A percentile compares a stretch with the other conserved stretches of the same genome.
Conservation (phyloP, 352 stramenopile genomes). For the Globisporangium paroecandrum region DNA sequence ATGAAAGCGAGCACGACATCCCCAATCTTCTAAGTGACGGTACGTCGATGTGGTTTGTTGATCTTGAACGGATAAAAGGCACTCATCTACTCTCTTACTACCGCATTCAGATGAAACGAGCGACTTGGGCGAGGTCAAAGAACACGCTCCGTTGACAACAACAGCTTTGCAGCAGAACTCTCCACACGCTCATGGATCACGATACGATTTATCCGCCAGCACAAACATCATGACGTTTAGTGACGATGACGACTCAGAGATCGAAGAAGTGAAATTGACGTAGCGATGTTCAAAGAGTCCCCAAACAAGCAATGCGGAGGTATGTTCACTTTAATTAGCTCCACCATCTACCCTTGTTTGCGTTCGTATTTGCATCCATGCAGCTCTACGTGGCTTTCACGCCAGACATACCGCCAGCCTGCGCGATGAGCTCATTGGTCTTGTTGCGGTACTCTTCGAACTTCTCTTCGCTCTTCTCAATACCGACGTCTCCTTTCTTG, state of each 20-base stretch:
- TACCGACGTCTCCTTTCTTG: slow-evolving; percentile 80
- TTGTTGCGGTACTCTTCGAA: slow-evolving; percentile 77
- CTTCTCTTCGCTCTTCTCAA: slow-evolving; percentile 56
- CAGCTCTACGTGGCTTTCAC: slow-evolving; percentile 37
- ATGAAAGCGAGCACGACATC: not conserved
- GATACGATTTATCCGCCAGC: not conserved
- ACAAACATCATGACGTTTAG: slow-evolving; percentile 29
- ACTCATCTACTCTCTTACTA: not conserved
- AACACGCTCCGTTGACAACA: not conserved
- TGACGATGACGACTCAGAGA: slow-evolving; percentile 47
- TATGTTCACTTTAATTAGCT: not conserved
- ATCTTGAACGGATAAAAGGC: not conserved
- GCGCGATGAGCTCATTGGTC: slow-evolving; percentile 70
- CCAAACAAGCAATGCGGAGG: not conserved
- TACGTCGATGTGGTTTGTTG: not conserved
- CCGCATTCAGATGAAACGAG: not conserved
- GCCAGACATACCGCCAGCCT: slow-evolving; percentile 57
- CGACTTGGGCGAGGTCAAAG: not conserved
- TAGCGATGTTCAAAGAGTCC: slow-evolving; percentile 5
- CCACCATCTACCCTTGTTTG: not conserved
- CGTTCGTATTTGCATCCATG: not conserved
- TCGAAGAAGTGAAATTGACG: slow-evolving; percentile 50
- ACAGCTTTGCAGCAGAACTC: slow-evolving; percentile 1
- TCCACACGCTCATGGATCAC: not conserved
- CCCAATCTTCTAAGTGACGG: slow-evolving; percentile 2